These are phyloP conservation scores for Stemphylium vesicarium DNA, from an alignment of 2,329 filamentous ascomycete species.

Conservation along the genomic window DNA sequence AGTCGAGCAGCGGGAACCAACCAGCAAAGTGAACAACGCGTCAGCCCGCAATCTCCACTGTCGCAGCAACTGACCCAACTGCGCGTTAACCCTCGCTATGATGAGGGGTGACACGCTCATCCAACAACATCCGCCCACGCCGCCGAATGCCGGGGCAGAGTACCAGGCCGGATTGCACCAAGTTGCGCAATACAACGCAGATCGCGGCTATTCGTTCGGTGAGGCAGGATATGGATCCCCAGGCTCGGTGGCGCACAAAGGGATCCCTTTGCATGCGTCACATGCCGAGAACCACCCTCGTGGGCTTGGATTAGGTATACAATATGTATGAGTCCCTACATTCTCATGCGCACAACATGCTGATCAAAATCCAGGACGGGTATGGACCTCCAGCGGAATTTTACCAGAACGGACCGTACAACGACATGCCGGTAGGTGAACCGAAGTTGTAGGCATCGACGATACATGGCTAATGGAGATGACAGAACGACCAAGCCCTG, in stretches of 20 bases:
- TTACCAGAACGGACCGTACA: slow-evolving; percentile 36
- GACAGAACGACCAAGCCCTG: slow-evolving; percentile 34
- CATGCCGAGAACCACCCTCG: slow-evolving; percentile 31
- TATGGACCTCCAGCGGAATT: slow-evolving; percentile 38
- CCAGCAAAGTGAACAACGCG: slow-evolving; percentile 8
- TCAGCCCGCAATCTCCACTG: slow-evolving; percentile 9
- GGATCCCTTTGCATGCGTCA: slow-evolving; percentile 36
- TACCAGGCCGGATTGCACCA: slow-evolving; percentile 49
- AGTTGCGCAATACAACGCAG: slow-evolving; percentile 53
- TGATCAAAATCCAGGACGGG: slow-evolving; percentile 38
- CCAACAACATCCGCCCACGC: slow-evolving; percentile 47
- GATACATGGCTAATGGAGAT: slow-evolving; percentile 22
- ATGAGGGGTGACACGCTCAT: slow-evolving; percentile 46
- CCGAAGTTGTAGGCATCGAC: not conserved
- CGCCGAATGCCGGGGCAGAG: slow-evolving; percentile 39
- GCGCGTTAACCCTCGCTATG: slow-evolving; percentile 19
- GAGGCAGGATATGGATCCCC: slow-evolving; percentile 41
- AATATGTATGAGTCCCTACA: slow-evolving; percentile 38
- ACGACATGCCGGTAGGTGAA: slow-evolving; percentile 33
- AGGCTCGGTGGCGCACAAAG: slow-evolving; percentile 33
- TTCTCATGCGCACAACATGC: slow-evolving; percentile 14
- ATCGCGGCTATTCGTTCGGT: slow-evolving; percentile 47
- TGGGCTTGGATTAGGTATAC: slow-evolving; percentile 36
- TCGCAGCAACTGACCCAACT: slow-evolving; percentile 8
- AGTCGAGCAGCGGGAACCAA: slow-evolving; percentile 13